A percentile compares a stretch with the other conserved stretches of the same genome.
phyloP scores from a whole-genome alignment of 2,329 filamentous ascomycete genomes.

The Geosmithia putterillii region DNA sequence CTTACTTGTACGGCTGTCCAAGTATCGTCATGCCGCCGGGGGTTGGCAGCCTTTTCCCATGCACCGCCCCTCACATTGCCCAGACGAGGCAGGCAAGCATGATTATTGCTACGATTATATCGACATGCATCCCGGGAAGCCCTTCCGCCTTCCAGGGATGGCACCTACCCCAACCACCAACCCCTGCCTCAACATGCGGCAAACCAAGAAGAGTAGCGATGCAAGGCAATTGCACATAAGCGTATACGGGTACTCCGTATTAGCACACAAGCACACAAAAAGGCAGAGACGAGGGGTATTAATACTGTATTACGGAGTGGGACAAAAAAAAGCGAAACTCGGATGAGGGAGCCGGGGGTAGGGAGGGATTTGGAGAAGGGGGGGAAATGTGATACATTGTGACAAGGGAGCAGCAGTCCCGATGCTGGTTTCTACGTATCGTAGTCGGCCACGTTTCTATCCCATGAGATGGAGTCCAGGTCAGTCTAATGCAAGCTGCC shows the following conservation, averaged over 20 bases:
- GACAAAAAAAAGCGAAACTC: not conserved
- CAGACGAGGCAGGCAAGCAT: too few relatives aligned
- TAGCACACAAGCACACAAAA: not conserved
- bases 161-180: too few relatives aligned
- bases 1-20: too few relatives aligned
- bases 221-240: not conserved
- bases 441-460: slow-evolving; percentile 15
- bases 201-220: not conserved
- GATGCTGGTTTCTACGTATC: slow-evolving; percentile 7
- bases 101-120: not conserved
- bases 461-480: too few relatives aligned
- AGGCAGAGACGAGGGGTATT: too few relatives aligned
- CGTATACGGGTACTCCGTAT: not conserved
- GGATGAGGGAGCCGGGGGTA: too few relatives aligned
- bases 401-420: not conserved
- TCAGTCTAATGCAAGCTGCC: not conserved
- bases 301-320: too few relatives aligned
- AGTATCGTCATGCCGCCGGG: too few relatives aligned
- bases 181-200: not conserved
- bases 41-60: too few relatives aligned
- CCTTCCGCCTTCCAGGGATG: not conserved
- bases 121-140: not conserved
- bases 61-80: too few relatives aligned
- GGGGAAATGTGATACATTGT: not conserved
- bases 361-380: not conserved